phyloP scores from a whole-genome alignment of 495 filamentous ascomycete species.

The Schizothecium vesticola region DNA sequence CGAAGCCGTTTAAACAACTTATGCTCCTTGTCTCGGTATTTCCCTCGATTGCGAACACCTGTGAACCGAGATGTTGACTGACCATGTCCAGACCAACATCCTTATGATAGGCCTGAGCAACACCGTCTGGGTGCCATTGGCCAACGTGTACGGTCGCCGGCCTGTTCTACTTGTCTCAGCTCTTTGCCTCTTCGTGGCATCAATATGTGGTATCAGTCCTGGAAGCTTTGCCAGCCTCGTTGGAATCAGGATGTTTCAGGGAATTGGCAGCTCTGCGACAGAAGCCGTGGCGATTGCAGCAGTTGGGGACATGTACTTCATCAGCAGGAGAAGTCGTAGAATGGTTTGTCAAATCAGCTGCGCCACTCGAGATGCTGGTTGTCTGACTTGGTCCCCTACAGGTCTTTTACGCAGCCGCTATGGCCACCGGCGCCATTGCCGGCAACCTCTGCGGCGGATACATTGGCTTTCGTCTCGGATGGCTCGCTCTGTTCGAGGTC shows the following conservation, averaged over 20 bases:
- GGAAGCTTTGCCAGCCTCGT: slow-evolving; percentile 38
- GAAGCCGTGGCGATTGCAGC: slow-evolving; percentile 51
- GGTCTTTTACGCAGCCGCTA: slow-evolving; percentile 48
- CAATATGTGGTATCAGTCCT: slow-evolving; percentile 43
- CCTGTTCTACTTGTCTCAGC: slow-evolving; percentile 48
- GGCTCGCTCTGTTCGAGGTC: slow-evolving; percentile 42
- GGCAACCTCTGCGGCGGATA: slow-evolving; percentile 48
- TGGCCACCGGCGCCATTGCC: slow-evolving; percentile 46
- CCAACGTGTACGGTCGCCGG: slow-evolving; percentile 52
- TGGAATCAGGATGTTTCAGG: slow-evolving; percentile 43
- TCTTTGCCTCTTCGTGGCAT: slow-evolving; percentile 39
- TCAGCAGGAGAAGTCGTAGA: slow-evolving; percentile 42
- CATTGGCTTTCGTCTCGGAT: slow-evolving; percentile 38
- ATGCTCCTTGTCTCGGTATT: slow-evolving; percentile 23
- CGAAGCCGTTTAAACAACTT: slow-evolving; percentile 14
- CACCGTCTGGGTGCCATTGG: slow-evolving; percentile 51
- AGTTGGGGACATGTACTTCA: slow-evolving; percentile 50
- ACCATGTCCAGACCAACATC: slow-evolving; percentile 22
- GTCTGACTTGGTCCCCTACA: slow-evolving; percentile 1
- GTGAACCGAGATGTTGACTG: neutral
- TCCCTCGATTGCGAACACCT: neutral
- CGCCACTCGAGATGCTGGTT: neutral
- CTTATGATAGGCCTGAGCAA: slow-evolving; percentile 26
- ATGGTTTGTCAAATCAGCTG: slow-evolving; percentile 30
- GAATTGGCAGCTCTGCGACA: slow-evolving; percentile 51